Base-by-base conservation (phyloP, 176 grass and related monocot species). In the Cymbopogon citratus region DNA sequence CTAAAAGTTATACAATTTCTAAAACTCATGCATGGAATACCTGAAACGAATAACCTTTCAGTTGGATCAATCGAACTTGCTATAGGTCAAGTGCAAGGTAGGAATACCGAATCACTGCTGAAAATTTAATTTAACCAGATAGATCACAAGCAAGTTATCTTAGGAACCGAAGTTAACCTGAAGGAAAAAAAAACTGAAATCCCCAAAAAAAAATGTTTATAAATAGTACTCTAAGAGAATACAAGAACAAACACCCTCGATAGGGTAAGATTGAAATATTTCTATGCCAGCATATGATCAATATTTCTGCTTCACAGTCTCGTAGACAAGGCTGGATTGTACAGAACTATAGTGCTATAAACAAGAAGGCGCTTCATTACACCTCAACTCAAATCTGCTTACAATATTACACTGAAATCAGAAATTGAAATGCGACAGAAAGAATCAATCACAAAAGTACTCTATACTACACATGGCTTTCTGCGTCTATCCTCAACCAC, bases 401-500 rank as follows among this genome's bases (percentile, higher is more conserved):
- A 73, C 66, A 85, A 76, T n/a, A 85, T 43, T 81, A 89, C 25
- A 67, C n/a, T 51, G 36, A 78, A 73, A 45, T 19, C 10, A 0
- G 29, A 78, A 74, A 40, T 38, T 14, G 48, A 85, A 86, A 82
- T 21, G 28, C 12, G 29, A 70, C 69, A 81, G 43, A 57, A 16
- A 73, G 0, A 78, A 78, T 74, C 68, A 74, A 13, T 72, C 15
- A 71, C 66, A 82, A 89, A 52, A 18, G 34, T 59, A 81, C 65
- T 71, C 83, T 89, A 89, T 66, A 79, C 73, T 89, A 78, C 64
- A 89, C 60, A 39, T 61, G 72, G 39, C 73, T 86, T 86, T 69
- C 77, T 92, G 86, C 63, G 83, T 86, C 79, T 87, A 78, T 69
- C 46, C 57, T 92, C 84, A 87, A 87, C 76, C 64, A 27, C 60